Percentiles rank a stretch among this genome's conserved stretches.
Conservation (phyloP, 2,329 filamentous ascomycete species). For the Penicillium sp. region DNA sequence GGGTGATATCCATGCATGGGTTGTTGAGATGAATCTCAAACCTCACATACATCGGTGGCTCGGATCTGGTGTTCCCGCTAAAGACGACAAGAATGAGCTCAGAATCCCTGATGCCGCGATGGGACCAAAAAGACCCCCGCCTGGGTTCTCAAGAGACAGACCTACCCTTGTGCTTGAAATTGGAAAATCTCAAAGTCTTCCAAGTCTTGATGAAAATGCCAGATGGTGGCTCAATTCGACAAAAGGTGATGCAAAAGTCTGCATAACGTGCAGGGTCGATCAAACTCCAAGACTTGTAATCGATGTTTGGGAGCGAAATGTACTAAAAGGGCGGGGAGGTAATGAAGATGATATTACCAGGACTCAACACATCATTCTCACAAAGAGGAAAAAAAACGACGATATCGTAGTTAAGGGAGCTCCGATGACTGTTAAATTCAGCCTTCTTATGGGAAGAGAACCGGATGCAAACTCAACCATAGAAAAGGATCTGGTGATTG, state of each 20-base stretch:
- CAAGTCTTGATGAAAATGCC: background rate
- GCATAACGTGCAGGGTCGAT: slow-evolving; percentile 4
- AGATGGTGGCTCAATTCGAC: slow-evolving; percentile 1
- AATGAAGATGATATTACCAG: slow-evolving; percentile 1
- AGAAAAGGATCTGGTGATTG: slow-evolving; percentile 4
- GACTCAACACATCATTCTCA: background rate
- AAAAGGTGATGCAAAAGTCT: background rate
- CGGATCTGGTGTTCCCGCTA: too few species aligned
- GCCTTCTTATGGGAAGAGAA: background rate
- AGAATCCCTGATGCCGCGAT: too few species aligned
- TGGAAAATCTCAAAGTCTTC: background rate
- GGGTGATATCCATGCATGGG: too few species aligned
- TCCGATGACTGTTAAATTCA: slow-evolving; percentile 2
- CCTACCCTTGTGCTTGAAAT: background rate
- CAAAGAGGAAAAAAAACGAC: slow-evolving; percentile 6
- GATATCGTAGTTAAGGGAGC: background rate
- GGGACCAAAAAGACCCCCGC: background rate
- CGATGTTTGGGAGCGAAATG: slow-evolving; percentile 5
- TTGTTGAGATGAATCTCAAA: too few species aligned
- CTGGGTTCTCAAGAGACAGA: background rate
- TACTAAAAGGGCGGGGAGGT: background rate
- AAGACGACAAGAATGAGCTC: too few species aligned
- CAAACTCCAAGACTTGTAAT: slow-evolving; percentile 2
- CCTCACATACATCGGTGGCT: too few species aligned
- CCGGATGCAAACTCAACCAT: background rate